These are phyloP conservation scores for Blastobotrys attinorum DNA, from an alignment of 805 yeast genomes.

Conservation along the genomic window DNA sequence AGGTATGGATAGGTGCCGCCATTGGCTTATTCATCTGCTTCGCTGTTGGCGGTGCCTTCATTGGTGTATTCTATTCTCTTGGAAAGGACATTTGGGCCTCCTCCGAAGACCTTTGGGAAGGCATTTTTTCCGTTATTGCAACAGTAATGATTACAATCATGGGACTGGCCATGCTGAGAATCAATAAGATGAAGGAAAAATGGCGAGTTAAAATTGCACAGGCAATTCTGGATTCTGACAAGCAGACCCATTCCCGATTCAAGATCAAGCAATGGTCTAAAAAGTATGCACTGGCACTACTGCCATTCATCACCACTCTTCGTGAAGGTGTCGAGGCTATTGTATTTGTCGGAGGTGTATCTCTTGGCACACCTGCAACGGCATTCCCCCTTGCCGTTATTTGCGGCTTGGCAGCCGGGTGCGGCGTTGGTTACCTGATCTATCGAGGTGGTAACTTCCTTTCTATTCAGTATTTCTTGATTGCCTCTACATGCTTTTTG, in stretches of 20 bases:
- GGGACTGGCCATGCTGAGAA: conserved; percentile 95
- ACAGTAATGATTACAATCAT: conserved; percentile 79
- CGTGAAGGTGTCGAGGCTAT: conserved; percentile 98
- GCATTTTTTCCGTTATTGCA: conserved; percentile 86
- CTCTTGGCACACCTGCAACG: conserved; percentile 54
- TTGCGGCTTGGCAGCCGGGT: conserved; percentile 76
- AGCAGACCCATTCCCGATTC: conserved; percentile 28
- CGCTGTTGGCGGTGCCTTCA: conserved; percentile 83
- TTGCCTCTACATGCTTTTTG: conserved; percentile 79
- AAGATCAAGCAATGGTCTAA: conserved; percentile 36
- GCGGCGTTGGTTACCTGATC: conserved; percentile 56
- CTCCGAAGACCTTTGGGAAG: conserved; percentile 96
- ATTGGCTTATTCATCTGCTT: conserved; percentile 73
- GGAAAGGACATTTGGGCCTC: conserved; percentile 76
- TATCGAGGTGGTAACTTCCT: conserved; percentile 77
- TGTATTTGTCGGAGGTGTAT: conserved; percentile 94
- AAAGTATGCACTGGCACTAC: conserved; percentile 80
- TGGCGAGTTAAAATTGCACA: conserved; percentile 94
- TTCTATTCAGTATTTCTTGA: conserved; percentile 81
- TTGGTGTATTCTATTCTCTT: conserved; percentile 82
- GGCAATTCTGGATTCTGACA: conserved; percentile 59
- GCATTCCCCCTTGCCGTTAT: conserved; percentile 94
- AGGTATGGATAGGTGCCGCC: conserved; percentile 80
- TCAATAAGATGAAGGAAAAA: conserved; percentile 93
- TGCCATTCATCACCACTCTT: conserved; percentile 84